phyloP scores from a whole-genome alignment of 192 early-diverging fungal species.

The Ramicandelaber brevisporus region DNA sequence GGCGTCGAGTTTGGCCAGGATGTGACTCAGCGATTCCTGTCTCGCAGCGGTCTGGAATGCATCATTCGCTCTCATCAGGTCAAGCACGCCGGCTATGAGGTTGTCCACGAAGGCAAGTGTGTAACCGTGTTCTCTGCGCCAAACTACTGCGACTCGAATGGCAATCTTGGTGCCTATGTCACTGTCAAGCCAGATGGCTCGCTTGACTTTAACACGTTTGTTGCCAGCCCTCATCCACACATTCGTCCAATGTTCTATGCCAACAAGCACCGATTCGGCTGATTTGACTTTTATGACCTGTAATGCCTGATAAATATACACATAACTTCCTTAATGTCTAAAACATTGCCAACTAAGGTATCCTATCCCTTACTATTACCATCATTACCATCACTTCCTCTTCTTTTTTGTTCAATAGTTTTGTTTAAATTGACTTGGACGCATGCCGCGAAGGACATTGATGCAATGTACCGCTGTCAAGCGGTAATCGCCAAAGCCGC shows the following conservation, averaged over 20 bases:
- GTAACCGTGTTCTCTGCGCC: constrained; percentile 96
- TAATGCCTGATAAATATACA: no score
- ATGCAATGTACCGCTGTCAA: no score
- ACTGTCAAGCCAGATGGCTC: constrained; percentile 59
- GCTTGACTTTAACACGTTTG: constrained; percentile 61
- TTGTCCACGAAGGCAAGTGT: constrained; percentile 85
- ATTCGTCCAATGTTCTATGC: constrained; percentile 23
- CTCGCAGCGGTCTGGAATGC: constrained; percentile 56
- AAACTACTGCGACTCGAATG: constrained; percentile 89
- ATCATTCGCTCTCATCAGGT: constrained; percentile 94
- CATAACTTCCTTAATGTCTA: no score
- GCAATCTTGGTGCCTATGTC: constrained; percentile 85
- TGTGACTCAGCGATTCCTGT: constrained; percentile 76
- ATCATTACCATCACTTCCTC: no score
- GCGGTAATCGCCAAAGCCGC: no score
- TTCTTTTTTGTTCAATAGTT: no score
- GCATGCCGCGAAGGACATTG: no score
- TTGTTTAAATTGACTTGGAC: no score
- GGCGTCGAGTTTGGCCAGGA: constrained; percentile 96
- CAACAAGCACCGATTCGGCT: no score
- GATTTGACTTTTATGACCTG: no score
- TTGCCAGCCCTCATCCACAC: constrained; percentile 42
- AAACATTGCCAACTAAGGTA: no score
- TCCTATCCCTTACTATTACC: no score
- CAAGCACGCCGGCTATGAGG: constrained; percentile 85